phyloP scores from a whole-genome alignment of 805 yeast genomes.

The Nakazawaea anatomiae region DNA sequence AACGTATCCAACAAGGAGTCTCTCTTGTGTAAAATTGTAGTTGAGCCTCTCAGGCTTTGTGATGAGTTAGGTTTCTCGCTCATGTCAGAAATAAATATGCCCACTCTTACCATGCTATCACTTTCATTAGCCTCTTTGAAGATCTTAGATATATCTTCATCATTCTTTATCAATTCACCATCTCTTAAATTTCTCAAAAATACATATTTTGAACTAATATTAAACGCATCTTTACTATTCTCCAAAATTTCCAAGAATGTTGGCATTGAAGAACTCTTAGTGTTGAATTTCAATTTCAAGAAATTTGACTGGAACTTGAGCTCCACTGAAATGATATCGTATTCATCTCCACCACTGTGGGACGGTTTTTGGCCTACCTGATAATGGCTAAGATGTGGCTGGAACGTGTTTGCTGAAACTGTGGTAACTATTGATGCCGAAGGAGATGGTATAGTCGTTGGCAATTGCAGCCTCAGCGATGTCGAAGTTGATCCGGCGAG shows the following conservation, averaged over 20 bases:
- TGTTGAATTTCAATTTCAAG: slow-evolving; percentile 62
- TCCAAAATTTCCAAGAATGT: slow-evolving; percentile 71
- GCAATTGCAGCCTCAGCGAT: slow-evolving; percentile 1
- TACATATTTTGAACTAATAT: slow-evolving; percentile 30
- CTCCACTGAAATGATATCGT: slow-evolving; percentile 25
- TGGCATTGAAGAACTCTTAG: slow-evolving; percentile 70
- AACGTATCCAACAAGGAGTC: slow-evolving; percentile 7
- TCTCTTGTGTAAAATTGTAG: background rate
- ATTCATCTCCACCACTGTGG: slow-evolving; percentile 11
- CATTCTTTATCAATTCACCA: background rate
- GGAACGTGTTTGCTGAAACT: background rate
- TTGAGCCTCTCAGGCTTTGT: background rate
- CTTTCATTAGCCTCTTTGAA: background rate
- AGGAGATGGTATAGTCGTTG: slow-evolving; percentile 8
- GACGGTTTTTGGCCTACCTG: slow-evolving; percentile 12
- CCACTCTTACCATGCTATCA: background rate
- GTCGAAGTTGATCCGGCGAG: slow-evolving; percentile 20
- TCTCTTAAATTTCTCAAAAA: slow-evolving; percentile 1
- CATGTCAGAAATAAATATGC: background rate
- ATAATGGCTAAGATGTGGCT: background rate
- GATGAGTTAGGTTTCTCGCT: background rate
- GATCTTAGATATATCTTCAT: slow-evolving; percentile 4
- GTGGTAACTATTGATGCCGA: slow-evolving; percentile 5
- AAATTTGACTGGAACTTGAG: slow-evolving; percentile 47
- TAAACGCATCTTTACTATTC: slow-evolving; percentile 70